Evolutionary conservation across 1,284 basidiomycete species (phyloP).

Genomic region (Vanrija humicola): DNA sequence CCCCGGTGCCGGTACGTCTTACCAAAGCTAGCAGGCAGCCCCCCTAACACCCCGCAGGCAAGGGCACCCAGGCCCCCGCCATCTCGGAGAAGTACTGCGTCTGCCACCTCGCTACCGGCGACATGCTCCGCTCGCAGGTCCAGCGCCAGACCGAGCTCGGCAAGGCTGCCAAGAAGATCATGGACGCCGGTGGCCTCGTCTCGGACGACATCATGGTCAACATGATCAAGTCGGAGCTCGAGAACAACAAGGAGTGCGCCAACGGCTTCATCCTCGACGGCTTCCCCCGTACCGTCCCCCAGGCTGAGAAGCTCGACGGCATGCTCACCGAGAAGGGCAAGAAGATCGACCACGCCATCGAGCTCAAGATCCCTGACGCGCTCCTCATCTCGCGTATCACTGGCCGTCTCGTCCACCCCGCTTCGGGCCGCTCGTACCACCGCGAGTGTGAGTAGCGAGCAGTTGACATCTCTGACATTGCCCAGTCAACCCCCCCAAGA

Average conservation of each 20-base stretch:
- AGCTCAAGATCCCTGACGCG: slow-evolving; percentile 89
- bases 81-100: slow-evolving; percentile 91
- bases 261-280: slow-evolving; percentile 98
- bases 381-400: slow-evolving; percentile 97
- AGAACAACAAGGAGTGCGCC: slow-evolving; percentile 87
- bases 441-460: slow-evolving; percentile 72
- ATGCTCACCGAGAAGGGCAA: slow-evolving; percentile 82
- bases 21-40: not conserved
- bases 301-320: slow-evolving; percentile 90
- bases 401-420: slow-evolving; percentile 86
- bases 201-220: slow-evolving; percentile 95
- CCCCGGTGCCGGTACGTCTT: slow-evolving; percentile 80
- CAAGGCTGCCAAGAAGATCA: slow-evolving; percentile 91
- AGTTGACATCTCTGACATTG: not conserved
- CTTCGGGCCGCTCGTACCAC: slow-evolving; percentile 89
- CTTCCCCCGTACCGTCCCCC: slow-evolving; percentile 96
- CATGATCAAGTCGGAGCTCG: slow-evolving; percentile 95
- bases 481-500: slow-evolving; percentile 83
- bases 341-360: slow-evolving; percentile 84
- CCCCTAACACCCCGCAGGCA: slow-evolving; percentile 57
- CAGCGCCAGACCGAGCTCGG: slow-evolving; percentile 81
- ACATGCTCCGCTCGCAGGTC: slow-evolving; percentile 97
- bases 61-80: slow-evolving; percentile 94
- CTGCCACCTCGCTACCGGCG: slow-evolving; percentile 96
- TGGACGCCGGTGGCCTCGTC: slow-evolving; percentile 92